Conservation (phyloP, 75 land plant species). For the Pinus taeda region DNA sequence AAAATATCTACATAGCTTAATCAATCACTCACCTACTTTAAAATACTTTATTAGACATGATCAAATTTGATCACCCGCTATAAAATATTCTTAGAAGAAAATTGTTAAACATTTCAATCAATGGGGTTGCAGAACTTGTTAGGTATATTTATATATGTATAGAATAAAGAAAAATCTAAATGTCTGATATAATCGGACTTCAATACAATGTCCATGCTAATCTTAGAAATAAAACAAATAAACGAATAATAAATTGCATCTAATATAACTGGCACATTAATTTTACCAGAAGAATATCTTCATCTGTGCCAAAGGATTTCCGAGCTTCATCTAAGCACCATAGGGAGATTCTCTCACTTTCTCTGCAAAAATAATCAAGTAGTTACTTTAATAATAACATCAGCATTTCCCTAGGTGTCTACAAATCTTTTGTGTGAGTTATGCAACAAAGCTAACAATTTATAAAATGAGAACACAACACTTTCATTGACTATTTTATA, state of each 20-base stretch:
- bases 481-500: background rate
- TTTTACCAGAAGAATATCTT: conserved; percentile 89
- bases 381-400: background rate
- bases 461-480: background rate
- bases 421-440: background rate
- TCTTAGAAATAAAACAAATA: background rate
- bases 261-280: conserved; percentile 5
- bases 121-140: background rate
- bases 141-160: background rate
- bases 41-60: too few relatives aligned
- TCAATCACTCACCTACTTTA: too few relatives aligned
- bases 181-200: background rate
- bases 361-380: conserved; percentile 38
- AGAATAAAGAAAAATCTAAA: background rate
- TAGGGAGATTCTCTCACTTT: conserved; percentile 56
- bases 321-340: conserved; percentile 85
- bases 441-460: background rate
- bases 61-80: too few relatives aligned
- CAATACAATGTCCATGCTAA: background rate
- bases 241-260: background rate
- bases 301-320: conserved; percentile 97
- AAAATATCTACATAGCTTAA: too few relatives aligned
- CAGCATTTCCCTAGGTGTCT: background rate
- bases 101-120: background rate
- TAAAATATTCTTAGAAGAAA: too few relatives aligned